Evolutionary conservation across 352 stramenopile genomes (phyloP).

Genomic region (Phytophthora crassamura): DNA sequence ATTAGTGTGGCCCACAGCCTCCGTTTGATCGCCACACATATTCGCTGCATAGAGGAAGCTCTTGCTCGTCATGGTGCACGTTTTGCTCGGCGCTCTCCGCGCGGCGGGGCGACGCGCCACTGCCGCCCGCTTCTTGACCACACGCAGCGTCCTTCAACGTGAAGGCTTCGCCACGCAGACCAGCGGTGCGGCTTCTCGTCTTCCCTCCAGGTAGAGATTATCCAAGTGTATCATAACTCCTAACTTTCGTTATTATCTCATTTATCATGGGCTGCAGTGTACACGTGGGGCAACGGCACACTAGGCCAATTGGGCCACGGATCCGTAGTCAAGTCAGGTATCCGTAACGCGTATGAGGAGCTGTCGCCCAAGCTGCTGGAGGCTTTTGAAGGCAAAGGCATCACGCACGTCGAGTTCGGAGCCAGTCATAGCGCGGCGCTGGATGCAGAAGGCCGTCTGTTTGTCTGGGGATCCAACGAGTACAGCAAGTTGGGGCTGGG

Average conservation of each 20-base stretch:
- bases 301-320: constrained; percentile 87
- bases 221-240: not conserved
- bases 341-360: constrained; percentile 88
- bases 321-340: constrained; percentile 81
- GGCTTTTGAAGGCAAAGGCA: constrained; percentile 65
- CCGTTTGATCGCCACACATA: constrained; percentile 28
- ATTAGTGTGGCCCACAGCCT: not conserved
- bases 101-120: constrained; percentile 28
- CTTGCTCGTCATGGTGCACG: constrained; percentile 47
- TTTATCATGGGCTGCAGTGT: constrained; percentile 47
- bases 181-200: constrained; percentile 45
- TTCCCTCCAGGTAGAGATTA: too few species aligned
- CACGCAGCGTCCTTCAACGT: constrained; percentile 27
- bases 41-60: constrained; percentile 20
- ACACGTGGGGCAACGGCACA: constrained; percentile 87
- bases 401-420: constrained; percentile 78
- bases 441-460: constrained; percentile 71
- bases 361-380: constrained; percentile 76
- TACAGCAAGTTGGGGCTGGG: constrained; percentile 85
- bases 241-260: not conserved
- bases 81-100: constrained; percentile 55
- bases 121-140: constrained; percentile 17
- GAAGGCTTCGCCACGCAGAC: constrained; percentile 65
- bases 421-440: constrained; percentile 82
- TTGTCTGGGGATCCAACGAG: constrained; percentile 91